phyloP scores from a whole-genome alignment of 352 stramenopile species.

The Ochromonadaceae sp. region DNA sequence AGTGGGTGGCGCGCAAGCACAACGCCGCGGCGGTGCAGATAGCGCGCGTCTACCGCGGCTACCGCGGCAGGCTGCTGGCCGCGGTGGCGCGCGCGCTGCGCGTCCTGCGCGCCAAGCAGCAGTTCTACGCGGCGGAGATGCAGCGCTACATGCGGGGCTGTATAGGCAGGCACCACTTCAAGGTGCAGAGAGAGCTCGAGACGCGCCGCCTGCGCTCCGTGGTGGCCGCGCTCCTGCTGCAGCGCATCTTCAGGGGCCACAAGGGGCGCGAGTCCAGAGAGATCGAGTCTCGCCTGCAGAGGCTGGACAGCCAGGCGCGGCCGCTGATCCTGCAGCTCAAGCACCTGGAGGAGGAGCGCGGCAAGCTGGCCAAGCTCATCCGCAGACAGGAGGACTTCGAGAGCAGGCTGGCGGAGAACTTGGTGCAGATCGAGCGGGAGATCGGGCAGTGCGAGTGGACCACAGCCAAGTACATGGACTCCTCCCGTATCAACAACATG shows the following conservation, averaged over 20 bases:
- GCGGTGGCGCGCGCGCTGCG: slow-evolving; percentile 24
- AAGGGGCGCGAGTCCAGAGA: slow-evolving; percentile 48
- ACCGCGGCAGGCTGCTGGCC: slow-evolving; percentile 21
- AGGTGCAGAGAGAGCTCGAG: slow-evolving; percentile 16
- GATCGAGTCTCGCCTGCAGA: slow-evolving; percentile 48
- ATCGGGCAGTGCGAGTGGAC: slow-evolving; percentile 31
- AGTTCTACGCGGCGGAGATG: slow-evolving; percentile 22
- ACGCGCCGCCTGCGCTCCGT: slow-evolving; percentile 33
- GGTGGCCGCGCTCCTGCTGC: slow-evolving; percentile 43
- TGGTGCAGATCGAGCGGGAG: slow-evolving; percentile 35
- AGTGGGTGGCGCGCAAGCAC: slow-evolving; percentile 20
- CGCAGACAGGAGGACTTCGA: slow-evolving; percentile 38
- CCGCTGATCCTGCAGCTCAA: slow-evolving; percentile 27
- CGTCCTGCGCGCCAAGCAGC: slow-evolving; percentile 21
- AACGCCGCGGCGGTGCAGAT: slow-evolving; percentile 42
- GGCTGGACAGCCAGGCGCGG: slow-evolving; percentile 46
- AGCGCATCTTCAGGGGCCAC: slow-evolving; percentile 55
- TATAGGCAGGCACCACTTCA: slow-evolving; percentile 17
- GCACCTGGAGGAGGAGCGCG: slow-evolving; percentile 21
- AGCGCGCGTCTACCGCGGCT: slow-evolving; percentile 46
- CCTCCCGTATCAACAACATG: slow-evolving; percentile 35
- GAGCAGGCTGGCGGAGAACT: slow-evolving; percentile 36
- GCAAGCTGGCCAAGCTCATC: slow-evolving; percentile 25
- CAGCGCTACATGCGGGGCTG: slow-evolving; percentile 25
- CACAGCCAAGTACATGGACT: slow-evolving; percentile 42